Evolutionary conservation across 495 filamentous ascomycete species (phyloP).

Genomic region (Neurospora sp.): DNA sequence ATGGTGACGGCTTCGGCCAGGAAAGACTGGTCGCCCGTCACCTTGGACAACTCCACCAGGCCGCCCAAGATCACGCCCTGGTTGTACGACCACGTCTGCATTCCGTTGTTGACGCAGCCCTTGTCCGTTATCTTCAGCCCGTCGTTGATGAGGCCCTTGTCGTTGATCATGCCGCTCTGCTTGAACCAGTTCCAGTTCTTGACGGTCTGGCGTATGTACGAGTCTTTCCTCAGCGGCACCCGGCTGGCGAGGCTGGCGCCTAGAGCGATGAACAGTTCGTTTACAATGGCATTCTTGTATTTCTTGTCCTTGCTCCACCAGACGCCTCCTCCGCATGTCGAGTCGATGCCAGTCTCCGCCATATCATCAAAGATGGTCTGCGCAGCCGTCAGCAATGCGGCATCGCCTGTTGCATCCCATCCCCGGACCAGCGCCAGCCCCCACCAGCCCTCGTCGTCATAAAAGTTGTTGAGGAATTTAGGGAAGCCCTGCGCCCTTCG

Average conservation of each 20-base stretch:
- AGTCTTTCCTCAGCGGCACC: conserved; percentile 29
- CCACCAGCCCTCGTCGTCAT: conserved; percentile 71
- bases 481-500: conserved; percentile 24
- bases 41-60: conserved; percentile 54
- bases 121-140: conserved; percentile 38
- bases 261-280: conserved; percentile 61
- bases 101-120: conserved; percentile 55
- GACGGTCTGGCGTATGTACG: conserved; percentile 48
- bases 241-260: conserved; percentile 68
- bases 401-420: conserved; percentile 49
- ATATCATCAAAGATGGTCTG: conserved; percentile 52
- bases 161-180: conserved; percentile 53
- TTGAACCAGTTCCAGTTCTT: conserved; percentile 62
- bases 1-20: conserved; percentile 50
- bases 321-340: conserved; percentile 52
- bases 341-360: conserved; percentile 42
- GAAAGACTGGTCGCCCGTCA: conserved; percentile 41
- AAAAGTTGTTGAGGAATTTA: conserved; percentile 52
- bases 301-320: conserved; percentile 55
- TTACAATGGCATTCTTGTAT: conserved; percentile 63
- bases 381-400: conserved; percentile 44
- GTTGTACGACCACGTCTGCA: conserved; percentile 65
- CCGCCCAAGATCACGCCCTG: conserved; percentile 70
- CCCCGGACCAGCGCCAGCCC: conserved; percentile 55
- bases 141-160: conserved; percentile 59